Evolutionary conservation across 768 basidiomycete genomes (phyloP), one percentile per base, ranked within the genome.

Genomic region (Russula dissimulans): DNA sequence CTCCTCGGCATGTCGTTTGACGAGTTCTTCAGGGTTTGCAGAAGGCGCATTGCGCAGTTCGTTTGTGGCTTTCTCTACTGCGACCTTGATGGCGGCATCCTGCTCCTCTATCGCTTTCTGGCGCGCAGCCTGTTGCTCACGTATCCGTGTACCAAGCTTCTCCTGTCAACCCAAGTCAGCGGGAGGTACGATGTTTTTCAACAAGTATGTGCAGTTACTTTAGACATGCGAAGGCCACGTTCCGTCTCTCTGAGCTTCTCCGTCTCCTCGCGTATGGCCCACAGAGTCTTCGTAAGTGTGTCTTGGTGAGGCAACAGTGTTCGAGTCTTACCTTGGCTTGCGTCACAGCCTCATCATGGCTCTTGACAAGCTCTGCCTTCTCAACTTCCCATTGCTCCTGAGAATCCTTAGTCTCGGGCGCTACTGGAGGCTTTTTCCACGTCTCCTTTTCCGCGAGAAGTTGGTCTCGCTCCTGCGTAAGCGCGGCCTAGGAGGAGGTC

Each of bases 401-500:
- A 34, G 68, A 59, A 2, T 64, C 67, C 4, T 68, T 67, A 1
- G 64, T 65, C 18, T 67, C 58, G 6, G 59, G 39, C 18, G 22
- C 49, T 4, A 63, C 61, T 1, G 73, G 34, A n/a, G 71, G 39
- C 60, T 68, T 56, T 54, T 67, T 66, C 78, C 69, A 78, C 22
- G 72, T 71, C 57, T 78, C 78, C 67, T 83, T 87, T 67, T 87
- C 86, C 0, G 76, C 77, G 31, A 85, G 72, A 17, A 90, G 71
- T 52, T 74, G 77, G 66, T 88, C 86, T 52, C 82, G 77, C 70
- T 91, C 84, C 46, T 78, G 76, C 56, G 71, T 76, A 31, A 89
- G 69, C 48, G 76, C 64, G 54, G 78, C 73, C 86, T 89, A 38
- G 1, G 4, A 44, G 11, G 6, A 3, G 15, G 39, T 51, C 15